Conservation (phyloP, 495 filamentous ascomycete genomes). For the Elaphomyces granulatus region DNA sequence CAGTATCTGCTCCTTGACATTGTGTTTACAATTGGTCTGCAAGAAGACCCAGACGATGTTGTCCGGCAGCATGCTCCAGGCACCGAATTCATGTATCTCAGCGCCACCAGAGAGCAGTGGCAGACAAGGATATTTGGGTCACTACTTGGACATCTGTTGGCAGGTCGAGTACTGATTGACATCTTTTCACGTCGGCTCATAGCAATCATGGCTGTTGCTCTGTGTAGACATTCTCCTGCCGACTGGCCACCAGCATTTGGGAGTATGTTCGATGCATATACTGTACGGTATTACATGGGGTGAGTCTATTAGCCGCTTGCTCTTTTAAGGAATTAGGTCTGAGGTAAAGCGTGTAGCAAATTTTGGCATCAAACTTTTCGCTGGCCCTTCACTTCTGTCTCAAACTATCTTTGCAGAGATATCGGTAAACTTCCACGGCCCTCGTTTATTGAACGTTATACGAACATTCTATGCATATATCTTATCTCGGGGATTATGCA, state of each 20-base stretch:
- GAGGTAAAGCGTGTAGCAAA: constrained; percentile 13
- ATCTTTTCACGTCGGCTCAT: constrained; percentile 5
- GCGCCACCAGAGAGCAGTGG: constrained; percentile 5
- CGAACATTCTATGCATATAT: constrained; percentile 22
- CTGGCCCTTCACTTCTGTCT: constrained; percentile 13
- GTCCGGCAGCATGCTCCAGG: background rate
- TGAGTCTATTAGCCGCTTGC: constrained; percentile 10
- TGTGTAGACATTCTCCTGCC: constrained; percentile 2
- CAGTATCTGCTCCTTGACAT: constrained; percentile 9
- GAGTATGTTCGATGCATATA: constrained; percentile 19
- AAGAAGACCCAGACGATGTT: background rate
- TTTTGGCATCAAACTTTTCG: constrained; percentile 32
- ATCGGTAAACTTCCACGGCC: constrained; percentile 14
- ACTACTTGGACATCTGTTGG: constrained; percentile 6
- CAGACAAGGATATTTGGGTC: constrained; percentile 1
- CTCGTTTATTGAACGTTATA: constrained; percentile 18
- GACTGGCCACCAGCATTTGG: constrained; percentile 24
- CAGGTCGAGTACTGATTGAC: constrained; percentile 9
- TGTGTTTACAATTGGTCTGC: background rate
- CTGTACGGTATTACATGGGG: constrained; percentile 20
- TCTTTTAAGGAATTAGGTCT: no score
- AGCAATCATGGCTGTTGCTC: constrained; percentile 9
- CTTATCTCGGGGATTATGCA: constrained; percentile 20
- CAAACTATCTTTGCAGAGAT: constrained; percentile 17
- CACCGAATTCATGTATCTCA: constrained; percentile 3